Percentiles rank a stretch among this genome's conserved stretches.
phyloP scores from a whole-genome alignment of 73 alveolate species.

The Blepharisma japonicum region DNA sequence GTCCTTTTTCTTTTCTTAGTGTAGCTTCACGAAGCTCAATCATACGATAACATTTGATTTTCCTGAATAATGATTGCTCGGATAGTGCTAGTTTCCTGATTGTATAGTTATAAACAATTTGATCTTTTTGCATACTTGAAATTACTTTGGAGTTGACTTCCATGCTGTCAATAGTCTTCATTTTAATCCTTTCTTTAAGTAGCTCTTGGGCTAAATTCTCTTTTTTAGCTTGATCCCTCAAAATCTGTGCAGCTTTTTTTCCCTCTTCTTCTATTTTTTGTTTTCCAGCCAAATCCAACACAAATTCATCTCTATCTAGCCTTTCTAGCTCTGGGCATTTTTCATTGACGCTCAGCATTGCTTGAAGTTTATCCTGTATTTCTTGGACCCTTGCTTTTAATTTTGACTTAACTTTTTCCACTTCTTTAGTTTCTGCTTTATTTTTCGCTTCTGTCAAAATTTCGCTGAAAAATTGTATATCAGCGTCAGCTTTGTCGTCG shows the following conservation, averaged over 20 bases:
- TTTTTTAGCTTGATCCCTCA: constrained; percentile 68
- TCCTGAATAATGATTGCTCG: constrained; percentile 43
- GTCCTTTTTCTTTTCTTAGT: constrained; percentile 36
- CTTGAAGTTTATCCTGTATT: constrained; percentile 65
- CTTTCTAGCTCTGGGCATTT: constrained; percentile 81
- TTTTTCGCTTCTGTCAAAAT: constrained; percentile 48
- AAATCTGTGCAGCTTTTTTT: constrained; percentile 63
- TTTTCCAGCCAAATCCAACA: constrained; percentile 71
- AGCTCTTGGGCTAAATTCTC: constrained; percentile 48
- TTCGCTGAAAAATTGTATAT: constrained; percentile 45
- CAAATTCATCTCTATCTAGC: constrained; percentile 85
- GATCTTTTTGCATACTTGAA: constrained; percentile 45
- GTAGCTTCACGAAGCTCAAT: constrained; percentile 53
- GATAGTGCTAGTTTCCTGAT: constrained; percentile 47
- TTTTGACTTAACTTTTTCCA: constrained; percentile 58
- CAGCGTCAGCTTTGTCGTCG: constrained; percentile 44
- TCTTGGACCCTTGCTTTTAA: constrained; percentile 62
- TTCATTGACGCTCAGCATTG: constrained; percentile 73
- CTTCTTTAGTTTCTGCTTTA: constrained; percentile 39
- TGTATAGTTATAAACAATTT: constrained; percentile 55
- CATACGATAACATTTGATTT: constrained; percentile 46
- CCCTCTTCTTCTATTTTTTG: constrained; percentile 67
- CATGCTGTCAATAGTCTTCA: constrained; percentile 66
- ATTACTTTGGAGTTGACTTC: constrained; percentile 45
- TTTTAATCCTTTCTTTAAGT: constrained; percentile 53